Percentiles rank a stretch among this genome's conserved stretches.
These are phyloP conservation scores for Tuber borchii DNA, from an alignment of 495 filamentous ascomycete genomes.

Conservation along the genomic window DNA sequence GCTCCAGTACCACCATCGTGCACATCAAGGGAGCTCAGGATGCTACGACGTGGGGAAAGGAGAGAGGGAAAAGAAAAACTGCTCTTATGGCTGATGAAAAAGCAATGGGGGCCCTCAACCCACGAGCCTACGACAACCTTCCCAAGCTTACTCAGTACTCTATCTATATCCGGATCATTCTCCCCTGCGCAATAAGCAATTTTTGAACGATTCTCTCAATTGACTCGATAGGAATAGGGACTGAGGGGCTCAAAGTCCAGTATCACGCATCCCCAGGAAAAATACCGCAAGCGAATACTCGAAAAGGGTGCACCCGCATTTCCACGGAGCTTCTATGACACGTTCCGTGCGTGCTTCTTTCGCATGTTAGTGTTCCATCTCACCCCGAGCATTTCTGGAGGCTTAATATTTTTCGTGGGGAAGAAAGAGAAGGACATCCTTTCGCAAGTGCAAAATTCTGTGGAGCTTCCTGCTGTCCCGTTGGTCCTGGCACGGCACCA, in stretches of 20 bases:
- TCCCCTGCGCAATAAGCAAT: background rate
- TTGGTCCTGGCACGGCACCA: background rate
- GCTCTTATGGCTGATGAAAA: background rate
- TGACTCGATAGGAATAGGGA: background rate
- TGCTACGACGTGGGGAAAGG: background rate
- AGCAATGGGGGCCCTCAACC: background rate
- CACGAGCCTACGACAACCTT: background rate
- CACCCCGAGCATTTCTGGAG: background rate
- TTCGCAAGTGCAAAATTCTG: background rate
- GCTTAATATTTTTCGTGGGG: background rate
- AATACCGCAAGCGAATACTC: background rate
- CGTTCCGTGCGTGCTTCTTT: slow-evolving; percentile 31
- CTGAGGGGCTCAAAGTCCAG: background rate
- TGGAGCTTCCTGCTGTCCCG: background rate
- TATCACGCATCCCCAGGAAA: background rate
- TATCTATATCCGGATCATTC: background rate
- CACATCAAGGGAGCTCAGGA: background rate
- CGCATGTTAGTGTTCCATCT: background rate
- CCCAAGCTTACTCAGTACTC: background rate
- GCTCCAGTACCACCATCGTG: background rate
- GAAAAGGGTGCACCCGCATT: background rate
- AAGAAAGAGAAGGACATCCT: background rate
- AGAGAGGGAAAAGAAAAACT: background rate
- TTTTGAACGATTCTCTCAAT: background rate
- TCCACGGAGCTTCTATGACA: slow-evolving; percentile 20